These are phyloP conservation scores for Suillus occidentalis DNA, from an alignment of 768 basidiomycete species.

Conservation along the genomic window DNA sequence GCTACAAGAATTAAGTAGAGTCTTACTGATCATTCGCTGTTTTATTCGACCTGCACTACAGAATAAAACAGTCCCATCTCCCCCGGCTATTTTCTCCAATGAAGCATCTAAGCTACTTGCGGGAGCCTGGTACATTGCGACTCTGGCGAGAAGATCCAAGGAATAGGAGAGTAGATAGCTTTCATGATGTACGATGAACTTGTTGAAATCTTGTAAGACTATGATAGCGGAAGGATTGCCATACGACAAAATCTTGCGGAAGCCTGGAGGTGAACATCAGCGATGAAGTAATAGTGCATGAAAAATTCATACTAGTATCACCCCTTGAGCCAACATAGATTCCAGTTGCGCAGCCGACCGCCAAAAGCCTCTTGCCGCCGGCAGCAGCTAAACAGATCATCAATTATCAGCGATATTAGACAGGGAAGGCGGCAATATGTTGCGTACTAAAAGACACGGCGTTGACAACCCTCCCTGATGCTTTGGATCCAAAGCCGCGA, in stretches of 20 bases:
- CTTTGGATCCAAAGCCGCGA: slow-evolving; percentile 29
- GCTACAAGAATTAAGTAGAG: background rate
- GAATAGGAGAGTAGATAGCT: slow-evolving; percentile 62
- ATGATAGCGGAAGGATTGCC: slow-evolving; percentile 53
- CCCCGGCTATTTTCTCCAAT: slow-evolving; percentile 57
- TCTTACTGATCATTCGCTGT: slow-evolving; percentile 54
- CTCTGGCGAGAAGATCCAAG: slow-evolving; percentile 64
- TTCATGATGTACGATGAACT: slow-evolving; percentile 66
- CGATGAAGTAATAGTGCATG: background rate
- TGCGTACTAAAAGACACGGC: slow-evolving; percentile 66
- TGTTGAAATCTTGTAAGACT: slow-evolving; percentile 61
- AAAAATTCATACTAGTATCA: slow-evolving; percentile 47
- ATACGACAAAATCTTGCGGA: slow-evolving; percentile 53
- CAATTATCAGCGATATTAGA: background rate
- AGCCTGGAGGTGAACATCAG: slow-evolving; percentile 42
- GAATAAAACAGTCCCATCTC: slow-evolving; percentile 59
- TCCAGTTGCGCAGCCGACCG: slow-evolving; percentile 65
- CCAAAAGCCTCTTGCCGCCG: slow-evolving; percentile 56
- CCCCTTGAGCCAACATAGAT: slow-evolving; percentile 63
- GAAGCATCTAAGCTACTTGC: slow-evolving; percentile 52
- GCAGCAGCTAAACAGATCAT: slow-evolving; percentile 37
- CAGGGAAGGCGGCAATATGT: background rate
- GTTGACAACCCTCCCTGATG: slow-evolving; percentile 59
- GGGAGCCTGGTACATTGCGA: slow-evolving; percentile 50
- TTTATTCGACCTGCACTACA: slow-evolving; percentile 56